These are phyloP conservation scores for Triticum aestivum DNA, from an alignment of 176 grass and related monocot species.

Conservation along the genomic window DNA sequence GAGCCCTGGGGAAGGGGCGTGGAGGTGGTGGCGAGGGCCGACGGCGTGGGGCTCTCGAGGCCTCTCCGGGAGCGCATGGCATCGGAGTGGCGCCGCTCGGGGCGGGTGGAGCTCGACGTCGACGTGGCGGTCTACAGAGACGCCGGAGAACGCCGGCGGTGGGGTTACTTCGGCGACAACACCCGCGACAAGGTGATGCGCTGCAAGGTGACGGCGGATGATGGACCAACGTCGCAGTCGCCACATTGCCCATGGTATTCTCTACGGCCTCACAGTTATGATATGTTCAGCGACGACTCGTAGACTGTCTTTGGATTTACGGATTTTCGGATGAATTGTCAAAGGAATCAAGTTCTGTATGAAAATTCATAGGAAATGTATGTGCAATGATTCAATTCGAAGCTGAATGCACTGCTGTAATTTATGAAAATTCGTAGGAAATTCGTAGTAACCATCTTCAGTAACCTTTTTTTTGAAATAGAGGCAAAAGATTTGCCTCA, in stretches of 20 bases:
- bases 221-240: not conserved
- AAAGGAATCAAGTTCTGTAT: not conserved
- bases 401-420: not conserved
- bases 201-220: not conserved
- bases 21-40: conserved; percentile 1
- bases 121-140: not conserved
- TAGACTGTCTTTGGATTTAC: not conserved
- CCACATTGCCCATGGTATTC: not conserved
- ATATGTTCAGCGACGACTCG: not conserved
- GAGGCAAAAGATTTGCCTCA: no score
- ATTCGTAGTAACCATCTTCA: no score
- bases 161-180: not conserved
- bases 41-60: conserved; percentile 5
- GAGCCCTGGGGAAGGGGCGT: not conserved
- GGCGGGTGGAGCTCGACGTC: conserved; percentile 10
- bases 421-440: not conserved
- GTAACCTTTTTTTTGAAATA: no score
- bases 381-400: not conserved
- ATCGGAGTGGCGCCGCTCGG: not conserved
- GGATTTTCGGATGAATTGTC: not conserved
- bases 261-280: not conserved
- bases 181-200: conserved; percentile 2
- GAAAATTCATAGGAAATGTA: not conserved
- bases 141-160: not conserved
- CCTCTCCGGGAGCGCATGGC: not conserved